Evolutionary conservation across 2,329 filamentous ascomycete genomes (phyloP), one percentile per base, ranked within the genome.

Genomic region (Talaromyces amestolkiae): DNA sequence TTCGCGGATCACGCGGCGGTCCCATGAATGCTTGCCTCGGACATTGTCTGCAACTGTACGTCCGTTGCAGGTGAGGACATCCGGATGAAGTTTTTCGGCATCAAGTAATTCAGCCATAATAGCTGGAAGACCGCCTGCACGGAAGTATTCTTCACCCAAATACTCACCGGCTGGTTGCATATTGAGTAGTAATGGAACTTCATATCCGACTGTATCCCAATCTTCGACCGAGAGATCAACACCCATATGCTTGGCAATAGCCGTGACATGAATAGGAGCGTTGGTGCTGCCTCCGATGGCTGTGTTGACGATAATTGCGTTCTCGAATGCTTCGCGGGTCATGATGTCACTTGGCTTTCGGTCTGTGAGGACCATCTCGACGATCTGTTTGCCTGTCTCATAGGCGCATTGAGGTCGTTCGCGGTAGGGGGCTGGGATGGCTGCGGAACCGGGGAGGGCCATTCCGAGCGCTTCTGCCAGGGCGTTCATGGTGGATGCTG

Each of bases 271-370:
- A 58, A 86, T 85, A 0, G 84, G 83, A 0, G 84, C 84, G 67
- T 86, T 86, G 3, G 84, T 85, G 67, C 82, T 84, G 15, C 84
- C 84, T 31, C 84, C 84, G 62, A 86, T 84, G 22, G 84, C 84
- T 1, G 82, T 83, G 67, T 85, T 85, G 49, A 79, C 79, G 6
- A 82, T 81, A 33, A 86, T 84, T 7, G 82, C 83, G 66, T 86
- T 86, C 73, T 86, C 84, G 65, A 86, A 86, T 0, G 84, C 83
- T 64, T 81, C 72, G 3, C 83, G 77, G 0, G 84, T 86, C 80
- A 86, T 80, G 69, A 86, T 82, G 65, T 86, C 84, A 68, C 79
- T 83, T 2, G 84, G 84, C 66, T 81, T 83, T 35, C 79, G 75
- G 70, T 85, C 81, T 31, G 76, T 71, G 31, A 77, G 72, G 3